Conservation (phyloP, 2,329 filamentous ascomycete genomes). For the Diplodia corticola region DNA sequence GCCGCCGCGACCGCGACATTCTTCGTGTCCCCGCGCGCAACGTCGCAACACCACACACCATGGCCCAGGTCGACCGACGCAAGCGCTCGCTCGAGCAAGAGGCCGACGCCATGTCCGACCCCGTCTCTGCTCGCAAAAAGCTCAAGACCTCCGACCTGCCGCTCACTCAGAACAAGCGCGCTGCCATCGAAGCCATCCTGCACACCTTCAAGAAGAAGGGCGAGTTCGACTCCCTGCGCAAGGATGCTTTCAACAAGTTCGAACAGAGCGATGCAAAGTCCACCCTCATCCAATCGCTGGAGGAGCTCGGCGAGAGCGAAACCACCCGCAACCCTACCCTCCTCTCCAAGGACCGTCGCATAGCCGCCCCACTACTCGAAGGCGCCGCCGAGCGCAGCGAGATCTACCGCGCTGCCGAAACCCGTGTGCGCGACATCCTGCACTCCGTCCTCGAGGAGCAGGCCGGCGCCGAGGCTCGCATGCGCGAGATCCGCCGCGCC, state of each 20-base stretch:
- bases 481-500: constrained; percentile 66
- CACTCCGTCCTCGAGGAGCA: constrained; percentile 59
- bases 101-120: constrained; percentile 29
- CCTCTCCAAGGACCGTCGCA: constrained; percentile 70
- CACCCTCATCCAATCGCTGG: constrained; percentile 65
- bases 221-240: constrained; percentile 75
- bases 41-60: constrained; percentile 13
- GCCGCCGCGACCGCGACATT: not conserved
- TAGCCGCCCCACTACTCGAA: constrained; percentile 74
- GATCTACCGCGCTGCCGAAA: constrained; percentile 71
- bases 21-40: constrained; percentile 1
- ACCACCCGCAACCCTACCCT: constrained; percentile 73
- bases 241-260: constrained; percentile 74
- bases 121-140: constrained; percentile 51
- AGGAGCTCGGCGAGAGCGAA: constrained; percentile 70
- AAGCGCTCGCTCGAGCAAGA: constrained; percentile 34
- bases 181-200: constrained; percentile 72
- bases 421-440: constrained; percentile 67
- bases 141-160: constrained; percentile 76
- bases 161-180: constrained; percentile 69
- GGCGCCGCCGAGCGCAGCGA: constrained; percentile 75
- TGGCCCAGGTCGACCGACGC: constrained; percentile 18
- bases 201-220: constrained; percentile 85
- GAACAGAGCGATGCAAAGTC: constrained; percentile 69
- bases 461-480: constrained; percentile 62